Conservation (phyloP, 2,329 filamentous ascomycete genomes). For the Paracamarosporium sp. region DNA sequence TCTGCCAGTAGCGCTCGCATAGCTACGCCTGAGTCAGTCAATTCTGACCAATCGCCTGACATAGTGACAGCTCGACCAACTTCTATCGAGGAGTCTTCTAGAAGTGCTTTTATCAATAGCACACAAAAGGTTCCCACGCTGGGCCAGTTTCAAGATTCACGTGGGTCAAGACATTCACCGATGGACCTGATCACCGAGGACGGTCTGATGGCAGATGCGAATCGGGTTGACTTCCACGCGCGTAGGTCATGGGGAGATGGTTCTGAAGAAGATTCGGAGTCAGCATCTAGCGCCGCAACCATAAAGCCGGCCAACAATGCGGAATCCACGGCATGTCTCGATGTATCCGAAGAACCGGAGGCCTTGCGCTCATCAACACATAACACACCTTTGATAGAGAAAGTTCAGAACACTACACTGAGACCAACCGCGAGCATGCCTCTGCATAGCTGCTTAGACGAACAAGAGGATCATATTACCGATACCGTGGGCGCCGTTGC, state of each 20-base stretch:
- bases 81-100: slow-evolving; percentile 39
- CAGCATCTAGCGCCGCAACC: slow-evolving; percentile 28
- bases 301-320: slow-evolving; percentile 20
- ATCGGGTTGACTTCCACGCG: slow-evolving; percentile 10
- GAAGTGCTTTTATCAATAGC: slow-evolving; percentile 52
- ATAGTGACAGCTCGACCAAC: slow-evolving; percentile 11
- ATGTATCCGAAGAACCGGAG: slow-evolving; percentile 11
- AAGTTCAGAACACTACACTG: slow-evolving; percentile 21
- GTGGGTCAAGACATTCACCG: slow-evolving; percentile 7
- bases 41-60: slow-evolving; percentile 10
- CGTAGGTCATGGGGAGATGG: slow-evolving; percentile 46
- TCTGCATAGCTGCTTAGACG: background rate
- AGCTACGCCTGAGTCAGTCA: slow-evolving; percentile 20
- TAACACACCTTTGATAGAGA: slow-evolving; percentile 17
- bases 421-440: slow-evolving; percentile 8
- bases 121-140: slow-evolving; percentile 49
- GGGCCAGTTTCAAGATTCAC: slow-evolving; percentile 20
- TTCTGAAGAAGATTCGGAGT: slow-evolving; percentile 44
- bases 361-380: slow-evolving; percentile 11
- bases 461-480: slow-evolving; percentile 70
- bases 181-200: slow-evolving; percentile 24
- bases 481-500: slow-evolving; percentile 97
- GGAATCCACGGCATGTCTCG: slow-evolving; percentile 11
- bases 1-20: slow-evolving; percentile 24
- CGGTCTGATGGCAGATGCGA: slow-evolving; percentile 31